Evolutionary conservation across 345 rosid species (phyloP).

Genomic region (Lumnitzera racemosa): DNA sequence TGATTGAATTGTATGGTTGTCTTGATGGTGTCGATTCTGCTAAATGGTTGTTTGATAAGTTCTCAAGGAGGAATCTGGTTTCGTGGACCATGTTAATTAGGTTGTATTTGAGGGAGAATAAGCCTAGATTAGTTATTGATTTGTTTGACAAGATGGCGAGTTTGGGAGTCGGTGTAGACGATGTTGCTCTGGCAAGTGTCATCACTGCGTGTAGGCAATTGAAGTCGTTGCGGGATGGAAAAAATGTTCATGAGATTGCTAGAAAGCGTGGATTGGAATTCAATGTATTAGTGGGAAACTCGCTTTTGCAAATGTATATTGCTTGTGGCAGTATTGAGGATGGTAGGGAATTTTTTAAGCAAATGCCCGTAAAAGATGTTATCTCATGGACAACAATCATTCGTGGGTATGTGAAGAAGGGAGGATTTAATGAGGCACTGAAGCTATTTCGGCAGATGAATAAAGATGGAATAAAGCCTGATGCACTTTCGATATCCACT

Average conservation of each 20-base stretch:
- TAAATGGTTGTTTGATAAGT: slow-evolving; percentile 28
- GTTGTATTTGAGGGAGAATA: slow-evolving; percentile 27
- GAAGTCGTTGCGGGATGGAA: slow-evolving; percentile 34
- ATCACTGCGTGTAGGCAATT: slow-evolving; percentile 28
- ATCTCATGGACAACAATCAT: slow-evolving; percentile 44
- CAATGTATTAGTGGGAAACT: slow-evolving; percentile 36
- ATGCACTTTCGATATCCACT: slow-evolving; percentile 26
- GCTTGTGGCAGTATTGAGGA: slow-evolving; percentile 28
- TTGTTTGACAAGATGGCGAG: slow-evolving; percentile 29
- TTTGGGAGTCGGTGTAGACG: slow-evolving; percentile 21
- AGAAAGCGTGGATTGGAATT: slow-evolving; percentile 30
- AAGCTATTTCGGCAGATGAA: slow-evolving; percentile 39
- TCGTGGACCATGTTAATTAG: slow-evolving; percentile 34
- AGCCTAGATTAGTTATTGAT: slow-evolving; percentile 26
- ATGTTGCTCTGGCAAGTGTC: slow-evolving; percentile 32
- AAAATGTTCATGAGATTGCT: slow-evolving; percentile 27
- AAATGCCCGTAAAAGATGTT: slow-evolving; percentile 36
- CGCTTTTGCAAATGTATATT: slow-evolving; percentile 39
- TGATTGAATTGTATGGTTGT: slow-evolving; percentile 40
- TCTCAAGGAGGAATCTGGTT: slow-evolving; percentile 26
- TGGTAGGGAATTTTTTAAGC: slow-evolving; percentile 27
- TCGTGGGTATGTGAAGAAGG: slow-evolving; percentile 30
- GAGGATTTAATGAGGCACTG: slow-evolving; percentile 38
- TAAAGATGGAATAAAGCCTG: slow-evolving; percentile 27
- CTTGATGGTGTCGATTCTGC: slow-evolving; percentile 32